These are phyloP conservation scores for Crucihimalaya himalaica DNA, from an alignment of 345 rosid species.

Conservation along the genomic window DNA sequence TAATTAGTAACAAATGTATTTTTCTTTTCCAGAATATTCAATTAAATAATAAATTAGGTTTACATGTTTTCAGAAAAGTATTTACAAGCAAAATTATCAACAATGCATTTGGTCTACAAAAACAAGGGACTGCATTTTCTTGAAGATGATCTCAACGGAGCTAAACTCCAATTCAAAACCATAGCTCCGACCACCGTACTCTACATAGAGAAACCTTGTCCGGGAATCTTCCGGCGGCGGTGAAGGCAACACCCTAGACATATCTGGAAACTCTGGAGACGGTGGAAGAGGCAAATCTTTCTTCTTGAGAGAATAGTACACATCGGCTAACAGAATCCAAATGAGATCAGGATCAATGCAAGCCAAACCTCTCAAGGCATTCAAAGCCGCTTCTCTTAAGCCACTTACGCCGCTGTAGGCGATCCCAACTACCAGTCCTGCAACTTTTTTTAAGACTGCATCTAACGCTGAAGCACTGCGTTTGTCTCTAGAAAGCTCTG, in stretches of 20 bases:
- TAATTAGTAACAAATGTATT: neutral
- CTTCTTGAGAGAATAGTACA: constrained; percentile 64
- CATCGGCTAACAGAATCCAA: constrained; percentile 88
- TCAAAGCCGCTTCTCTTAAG: constrained; percentile 64
- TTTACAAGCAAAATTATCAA: constrained; percentile 21
- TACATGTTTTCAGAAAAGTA: neutral
- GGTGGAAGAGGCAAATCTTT: constrained; percentile 55
- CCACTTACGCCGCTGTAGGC: constrained; percentile 75
- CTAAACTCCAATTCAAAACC: constrained; percentile 70
- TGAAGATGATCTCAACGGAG: constrained; percentile 61
- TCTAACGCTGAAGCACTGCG: constrained; percentile 71
- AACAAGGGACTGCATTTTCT: constrained; percentile 51
- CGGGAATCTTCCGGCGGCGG: constrained; percentile 45
- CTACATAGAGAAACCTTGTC: constrained; percentile 58
- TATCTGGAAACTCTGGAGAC: constrained; percentile 48
- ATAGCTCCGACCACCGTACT: constrained; percentile 73
- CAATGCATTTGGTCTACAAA: constrained; percentile 45
- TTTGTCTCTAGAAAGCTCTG: constrained; percentile 59
- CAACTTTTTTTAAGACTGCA: constrained; percentile 74
- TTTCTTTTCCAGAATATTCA: neutral
- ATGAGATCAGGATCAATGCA: constrained; percentile 82
- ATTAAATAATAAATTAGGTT: neutral
- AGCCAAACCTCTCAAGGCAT: constrained; percentile 76
- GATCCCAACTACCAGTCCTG: constrained; percentile 82
- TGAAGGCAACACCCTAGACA: constrained; percentile 57